A percentile compares a stretch with the other conserved stretches of the same genome.
phyloP scores from a whole-genome alignment of 2,329 filamentous ascomycete genomes.

The Fonsecaea pedrosoi region DNA sequence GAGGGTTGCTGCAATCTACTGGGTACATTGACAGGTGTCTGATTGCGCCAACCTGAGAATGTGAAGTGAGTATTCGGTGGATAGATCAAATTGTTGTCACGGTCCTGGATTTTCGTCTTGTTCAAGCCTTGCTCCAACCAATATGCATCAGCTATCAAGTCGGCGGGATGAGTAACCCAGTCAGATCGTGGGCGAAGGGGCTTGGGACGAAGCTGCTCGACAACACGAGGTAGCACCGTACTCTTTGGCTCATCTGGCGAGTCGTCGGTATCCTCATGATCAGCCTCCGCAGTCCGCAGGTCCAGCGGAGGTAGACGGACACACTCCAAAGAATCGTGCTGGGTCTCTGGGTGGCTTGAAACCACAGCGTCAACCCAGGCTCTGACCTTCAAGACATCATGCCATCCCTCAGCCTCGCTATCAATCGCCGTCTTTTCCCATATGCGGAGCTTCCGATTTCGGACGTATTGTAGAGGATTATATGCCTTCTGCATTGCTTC shows the following conservation, averaged over 20 bases:
- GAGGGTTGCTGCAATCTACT: conserved; percentile 31
- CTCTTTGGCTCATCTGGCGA: conserved; percentile 38
- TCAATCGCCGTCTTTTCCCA: conserved; percentile 78
- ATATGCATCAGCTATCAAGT: conserved; percentile 86
- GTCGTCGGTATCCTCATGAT: conserved; percentile 41
- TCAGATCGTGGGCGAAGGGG: conserved; percentile 77
- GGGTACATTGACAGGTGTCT: conserved; percentile 31
- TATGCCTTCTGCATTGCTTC: conserved; percentile 65
- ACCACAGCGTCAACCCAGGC: conserved; percentile 78
- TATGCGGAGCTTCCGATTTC: conserved; percentile 84
- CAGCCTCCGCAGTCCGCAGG: conserved; percentile 26
- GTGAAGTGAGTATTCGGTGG: conserved; percentile 40
- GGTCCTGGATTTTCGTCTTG: conserved; percentile 80
- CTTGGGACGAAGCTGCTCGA: conserved; percentile 52
- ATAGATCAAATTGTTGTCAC: conserved; percentile 74
- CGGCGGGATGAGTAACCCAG: conserved; percentile 82
- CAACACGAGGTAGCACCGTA: conserved; percentile 46
- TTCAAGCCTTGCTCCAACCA: conserved; percentile 87
- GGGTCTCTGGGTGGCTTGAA: conserved; percentile 53
- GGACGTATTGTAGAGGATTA: conserved; percentile 90
- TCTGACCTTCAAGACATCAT: conserved; percentile 72
- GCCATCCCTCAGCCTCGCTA: conserved; percentile 77
- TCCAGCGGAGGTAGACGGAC: conserved; percentile 53
- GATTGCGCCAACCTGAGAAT: conserved; percentile 42
- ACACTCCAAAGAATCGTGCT: conserved; percentile 54